Conservation (phyloP, 208 protist genomes). For the Perkinsela sp. region DNA sequence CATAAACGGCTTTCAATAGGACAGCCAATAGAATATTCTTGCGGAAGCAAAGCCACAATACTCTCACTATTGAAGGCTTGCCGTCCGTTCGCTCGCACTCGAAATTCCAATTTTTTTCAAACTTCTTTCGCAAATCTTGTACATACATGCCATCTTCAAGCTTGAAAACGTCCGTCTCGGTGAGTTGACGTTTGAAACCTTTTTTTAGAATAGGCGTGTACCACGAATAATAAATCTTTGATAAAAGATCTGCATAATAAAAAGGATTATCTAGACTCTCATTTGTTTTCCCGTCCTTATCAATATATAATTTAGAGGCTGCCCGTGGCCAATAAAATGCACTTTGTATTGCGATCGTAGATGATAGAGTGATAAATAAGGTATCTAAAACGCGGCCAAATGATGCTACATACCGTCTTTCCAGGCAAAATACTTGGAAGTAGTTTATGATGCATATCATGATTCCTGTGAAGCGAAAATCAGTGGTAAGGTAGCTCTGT, state of each 20-base stretch:
- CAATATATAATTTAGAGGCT: too few relatives aligned
- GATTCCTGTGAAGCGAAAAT: too few relatives aligned
- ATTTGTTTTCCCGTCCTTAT: not conserved
- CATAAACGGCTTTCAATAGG: not conserved
- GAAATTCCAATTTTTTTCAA: not conserved
- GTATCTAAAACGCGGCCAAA: too few relatives aligned
- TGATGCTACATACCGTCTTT: too few relatives aligned
- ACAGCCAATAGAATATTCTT: not conserved
- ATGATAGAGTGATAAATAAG: too few relatives aligned
- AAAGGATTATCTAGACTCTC: not conserved
- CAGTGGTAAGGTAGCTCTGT: too few relatives aligned
- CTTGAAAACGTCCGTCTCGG: not conserved
- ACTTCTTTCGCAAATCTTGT: not conserved
- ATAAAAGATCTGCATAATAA: not conserved
- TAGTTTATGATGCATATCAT: too few relatives aligned
- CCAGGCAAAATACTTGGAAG: too few relatives aligned
- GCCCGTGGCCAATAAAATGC: too few relatives aligned
- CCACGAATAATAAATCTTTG: not conserved
- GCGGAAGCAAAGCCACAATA: not conserved
- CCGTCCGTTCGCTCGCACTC: not conserved
- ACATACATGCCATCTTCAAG: not conserved
- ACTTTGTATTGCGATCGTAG: too few relatives aligned
- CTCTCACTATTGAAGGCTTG: not conserved
- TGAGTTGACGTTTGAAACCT: not conserved
- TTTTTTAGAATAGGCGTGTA: not conserved